Evolutionary conservation across 148 eudicot species (phyloP).

Genomic region (Persicaria maculosa): DNA sequence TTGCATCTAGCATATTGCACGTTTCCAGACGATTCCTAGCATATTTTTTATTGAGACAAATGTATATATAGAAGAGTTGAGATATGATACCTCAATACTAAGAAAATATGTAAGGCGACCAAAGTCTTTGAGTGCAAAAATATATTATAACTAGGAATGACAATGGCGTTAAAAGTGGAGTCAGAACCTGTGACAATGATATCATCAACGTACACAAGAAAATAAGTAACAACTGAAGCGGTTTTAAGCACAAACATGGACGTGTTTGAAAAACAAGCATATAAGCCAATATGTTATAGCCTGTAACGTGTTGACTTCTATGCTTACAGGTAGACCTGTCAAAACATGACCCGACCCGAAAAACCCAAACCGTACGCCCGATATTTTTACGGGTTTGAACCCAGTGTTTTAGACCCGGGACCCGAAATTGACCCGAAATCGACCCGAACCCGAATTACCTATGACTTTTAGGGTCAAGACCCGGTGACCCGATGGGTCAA

Average conservation of each 20-base stretch:
- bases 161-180: neutral
- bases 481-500: no score
- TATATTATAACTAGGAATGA: neutral
- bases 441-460: no score
- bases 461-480: no score
- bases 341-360: no score
- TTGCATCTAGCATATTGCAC: neutral
- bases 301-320: no score
- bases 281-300: neutral
- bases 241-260: neutral
- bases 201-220: neutral
- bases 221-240: neutral
- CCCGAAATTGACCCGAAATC: no score
- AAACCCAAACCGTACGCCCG: no score
- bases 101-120: neutral
- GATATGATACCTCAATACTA: neutral
- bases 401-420: no score
- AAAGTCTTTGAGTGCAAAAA: neutral
- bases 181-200: neutral
- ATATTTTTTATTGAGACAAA: neutral
- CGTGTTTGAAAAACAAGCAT: neutral
- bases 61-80: neutral
- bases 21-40: neutral
- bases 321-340: no score
- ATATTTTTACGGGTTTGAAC: no score